Conservation (phyloP, 2,329 filamentous ascomycete species). For the Colletotrichum camelliae region DNA sequence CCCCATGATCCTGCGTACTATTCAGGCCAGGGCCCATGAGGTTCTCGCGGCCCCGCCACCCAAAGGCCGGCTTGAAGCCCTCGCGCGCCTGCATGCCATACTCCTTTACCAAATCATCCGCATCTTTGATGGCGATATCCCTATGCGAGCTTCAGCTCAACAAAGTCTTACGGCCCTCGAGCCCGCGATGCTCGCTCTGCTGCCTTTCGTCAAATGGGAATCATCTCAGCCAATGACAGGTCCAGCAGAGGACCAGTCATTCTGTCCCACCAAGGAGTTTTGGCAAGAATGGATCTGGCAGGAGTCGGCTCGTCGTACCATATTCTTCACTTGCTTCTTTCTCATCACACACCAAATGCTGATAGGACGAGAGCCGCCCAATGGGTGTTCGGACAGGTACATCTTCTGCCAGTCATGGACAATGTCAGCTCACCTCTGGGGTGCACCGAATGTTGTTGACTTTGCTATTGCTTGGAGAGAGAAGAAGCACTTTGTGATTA, state of each 20-base stretch:
- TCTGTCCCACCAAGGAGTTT: conserved; percentile 46
- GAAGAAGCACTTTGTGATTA: conserved; percentile 39
- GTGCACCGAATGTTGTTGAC: conserved; percentile 36
- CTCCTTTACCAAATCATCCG: conserved; percentile 51
- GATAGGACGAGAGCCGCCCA: conserved; percentile 25
- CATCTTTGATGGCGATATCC: conserved; percentile 48
- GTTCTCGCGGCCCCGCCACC: conserved; percentile 43
- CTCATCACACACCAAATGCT: conserved; percentile 41
- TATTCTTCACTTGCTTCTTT: conserved; percentile 54
- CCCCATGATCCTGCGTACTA: conserved; percentile 51
- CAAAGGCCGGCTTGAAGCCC: conserved; percentile 29
- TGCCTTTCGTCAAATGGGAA: conserved; percentile 36
- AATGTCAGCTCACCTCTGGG: conserved; percentile 42
- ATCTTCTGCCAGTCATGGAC: conserved; percentile 43
- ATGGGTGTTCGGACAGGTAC: conserved; percentile 33
- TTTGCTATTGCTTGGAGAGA: conserved; percentile 44
- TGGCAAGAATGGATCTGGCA: conserved; percentile 59
- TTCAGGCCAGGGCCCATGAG: conserved; percentile 49
- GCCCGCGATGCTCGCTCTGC: conserved; percentile 34
- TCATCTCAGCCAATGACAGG: conserved; percentile 14
- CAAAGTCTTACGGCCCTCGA: conserved; percentile 35
- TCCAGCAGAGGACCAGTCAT: conserved; percentile 35
- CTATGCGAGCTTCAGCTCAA: conserved; percentile 35
- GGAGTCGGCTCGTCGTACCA: conserved; percentile 58
- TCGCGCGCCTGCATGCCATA: conserved; percentile 47